Percentiles rank a stretch among this genome's conserved stretches.
Conservation (phyloP, 202 grass and related monocot genomes). For the Elaeis oleifera region DNA sequence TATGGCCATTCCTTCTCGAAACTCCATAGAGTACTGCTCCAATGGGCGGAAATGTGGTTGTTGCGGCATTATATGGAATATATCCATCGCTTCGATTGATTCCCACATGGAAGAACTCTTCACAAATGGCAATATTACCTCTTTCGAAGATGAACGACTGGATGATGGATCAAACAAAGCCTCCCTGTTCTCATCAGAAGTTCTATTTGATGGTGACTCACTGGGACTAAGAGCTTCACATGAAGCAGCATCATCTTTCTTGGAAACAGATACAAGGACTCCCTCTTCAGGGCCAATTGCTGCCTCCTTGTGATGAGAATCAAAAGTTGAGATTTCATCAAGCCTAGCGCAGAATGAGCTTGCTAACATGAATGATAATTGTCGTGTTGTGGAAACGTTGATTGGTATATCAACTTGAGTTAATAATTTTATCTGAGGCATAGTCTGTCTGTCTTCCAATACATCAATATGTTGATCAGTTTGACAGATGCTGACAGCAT, state of each 20-base stretch:
- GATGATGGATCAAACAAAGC: slow-evolving; percentile 13
- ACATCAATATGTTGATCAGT: too few species aligned
- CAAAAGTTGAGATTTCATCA: too few species aligned
- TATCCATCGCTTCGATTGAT: slow-evolving; percentile 41
- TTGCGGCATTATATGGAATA: slow-evolving; percentile 47
- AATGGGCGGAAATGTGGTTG: slow-evolving; percentile 42
- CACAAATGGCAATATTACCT: slow-evolving; percentile 30
- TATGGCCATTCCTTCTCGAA: slow-evolving; percentile 53
- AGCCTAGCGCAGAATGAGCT: too few species aligned
- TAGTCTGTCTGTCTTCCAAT: too few species aligned
- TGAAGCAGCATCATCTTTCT: slow-evolving; percentile 1
- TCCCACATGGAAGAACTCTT: slow-evolving; percentile 44
- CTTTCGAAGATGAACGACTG: slow-evolving; percentile 9
- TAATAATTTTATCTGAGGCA: too few species aligned
- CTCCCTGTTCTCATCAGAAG: slow-evolving; percentile 5
- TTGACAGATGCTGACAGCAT: too few species aligned
- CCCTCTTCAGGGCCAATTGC: background rate
- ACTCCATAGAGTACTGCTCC: slow-evolving; percentile 27
- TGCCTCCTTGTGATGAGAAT: too few species aligned
- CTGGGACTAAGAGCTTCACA: slow-evolving; percentile 1
- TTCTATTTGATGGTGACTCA: background rate
- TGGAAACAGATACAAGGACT: background rate
- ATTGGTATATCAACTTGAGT: too few species aligned
- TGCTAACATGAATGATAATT: too few species aligned
- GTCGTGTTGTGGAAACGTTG: too few species aligned